phyloP scores from a whole-genome alignment of 2,329 filamentous ascomycete species.

The Pseudophaeomoniella oleicola region DNA sequence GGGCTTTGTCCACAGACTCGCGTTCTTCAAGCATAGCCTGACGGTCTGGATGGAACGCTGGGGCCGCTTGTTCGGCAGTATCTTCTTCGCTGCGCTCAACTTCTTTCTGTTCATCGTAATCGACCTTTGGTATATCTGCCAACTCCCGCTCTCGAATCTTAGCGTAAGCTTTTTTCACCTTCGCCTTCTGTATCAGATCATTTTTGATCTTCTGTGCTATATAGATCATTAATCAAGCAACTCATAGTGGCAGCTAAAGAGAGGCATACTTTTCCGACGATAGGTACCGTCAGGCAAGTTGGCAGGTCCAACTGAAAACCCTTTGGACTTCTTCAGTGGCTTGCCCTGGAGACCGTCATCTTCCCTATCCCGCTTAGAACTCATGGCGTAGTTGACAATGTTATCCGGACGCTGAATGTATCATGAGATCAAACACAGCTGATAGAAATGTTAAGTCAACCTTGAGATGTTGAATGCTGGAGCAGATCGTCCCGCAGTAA shows the following conservation, averaged over 20 bases:
- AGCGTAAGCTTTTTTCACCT: constrained; percentile 81
- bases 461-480: too few relatives aligned
- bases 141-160: constrained; percentile 60
- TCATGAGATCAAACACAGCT: too few relatives aligned
- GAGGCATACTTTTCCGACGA: constrained; percentile 53
- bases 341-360: constrained; percentile 5
- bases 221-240: constrained; percentile 2
- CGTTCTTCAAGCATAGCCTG: constrained; percentile 41
- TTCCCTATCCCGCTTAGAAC: constrained; percentile 42
- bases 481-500: too few relatives aligned
- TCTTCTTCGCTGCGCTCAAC: constrained; percentile 9
- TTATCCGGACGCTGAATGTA: too few relatives aligned
- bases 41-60: constrained; percentile 47
- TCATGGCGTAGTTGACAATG: too few relatives aligned
- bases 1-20: constrained; percentile 7
- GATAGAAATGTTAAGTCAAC: too few relatives aligned
- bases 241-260: constrained; percentile 1
- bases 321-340: constrained; percentile 43
- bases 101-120: constrained; percentile 4
- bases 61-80: constrained; percentile 16
- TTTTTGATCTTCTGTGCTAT: constrained; percentile 79
- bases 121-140: constrained; percentile 16
- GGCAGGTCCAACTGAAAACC: constrained; percentile 74
- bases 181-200: constrained; percentile 78
- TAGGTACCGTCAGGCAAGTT: constrained; percentile 85